Evolutionary conservation across 1,139 yeast species (phyloP), one percentile per base, ranked within the genome.

Genomic region (Saccharomyces hybrid): DNA sequence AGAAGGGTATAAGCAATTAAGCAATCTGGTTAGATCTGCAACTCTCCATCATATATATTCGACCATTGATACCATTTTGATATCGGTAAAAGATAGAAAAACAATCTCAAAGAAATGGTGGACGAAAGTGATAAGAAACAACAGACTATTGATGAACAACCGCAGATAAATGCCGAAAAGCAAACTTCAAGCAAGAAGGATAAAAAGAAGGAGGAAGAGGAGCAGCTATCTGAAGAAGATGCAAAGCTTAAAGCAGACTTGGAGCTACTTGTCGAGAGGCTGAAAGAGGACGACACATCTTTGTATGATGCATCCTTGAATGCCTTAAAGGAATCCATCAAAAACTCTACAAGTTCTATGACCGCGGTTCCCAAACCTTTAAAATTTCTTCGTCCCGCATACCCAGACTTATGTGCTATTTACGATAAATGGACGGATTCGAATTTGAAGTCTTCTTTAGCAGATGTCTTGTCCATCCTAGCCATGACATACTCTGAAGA

Each of bases 341-440:
- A 89, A 63, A 95, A 95, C 52, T 88, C 98, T 14, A 93, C 99
- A 3, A 88, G 97, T 34, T 90, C 98, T 7, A 93, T 93, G 97
- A 95, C 99, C 2, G 99, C 99, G 1, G 99, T 95, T 49, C 99
- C 99, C 49, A 95, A 93, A 71, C 99, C 99, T 13, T 80, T 93
- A 73, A 95, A 95, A 75, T 95, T 95, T 69, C 78, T 95, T 62
- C 83, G 96, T 65, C 96, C 98, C 14, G 89, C 84, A 64, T 93
- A 85, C 68, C 85, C 85, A 20, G 68, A 77, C 31, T 76, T 93
- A 65, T 80, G 82, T 48, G 79, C 76, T 53, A 73, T 87, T 46
- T 88, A 86, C 69, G 84, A 81, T 49, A 73, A 76, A 38, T 90
- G 97, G 96, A 73, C 76, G 5, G 72, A 73, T 53, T 61, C 61